A percentile compares a stretch with the other conserved stretches of the same genome.
phyloP scores from a whole-genome alignment of 169 alveolate species.

The Plasmodium coatneyi region DNA sequence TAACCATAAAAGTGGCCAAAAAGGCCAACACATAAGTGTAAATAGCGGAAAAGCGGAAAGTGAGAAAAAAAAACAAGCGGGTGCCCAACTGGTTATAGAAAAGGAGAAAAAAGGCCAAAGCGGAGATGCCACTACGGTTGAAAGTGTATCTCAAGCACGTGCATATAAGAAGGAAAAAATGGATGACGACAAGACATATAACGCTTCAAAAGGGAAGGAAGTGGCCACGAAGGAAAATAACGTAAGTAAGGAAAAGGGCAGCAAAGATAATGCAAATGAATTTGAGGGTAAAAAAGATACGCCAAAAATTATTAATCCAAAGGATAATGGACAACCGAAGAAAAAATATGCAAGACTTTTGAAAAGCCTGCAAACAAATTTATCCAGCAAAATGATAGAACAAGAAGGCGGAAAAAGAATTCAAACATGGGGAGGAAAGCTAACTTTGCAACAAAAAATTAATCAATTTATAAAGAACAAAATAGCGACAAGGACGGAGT shows the following conservation, averaged over 20 bases:
- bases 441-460: slow-evolving; percentile 79
- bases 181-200: background rate
- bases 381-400: slow-evolving; percentile 34
- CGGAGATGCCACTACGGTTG: background rate
- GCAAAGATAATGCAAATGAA: background rate
- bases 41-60: background rate
- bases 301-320: background rate
- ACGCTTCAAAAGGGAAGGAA: background rate
- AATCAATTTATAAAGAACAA: slow-evolving; percentile 76
- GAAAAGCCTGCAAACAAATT: slow-evolving; percentile 36
- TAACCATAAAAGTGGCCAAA: background rate
- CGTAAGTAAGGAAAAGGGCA: background rate
- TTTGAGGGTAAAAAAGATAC: background rate
- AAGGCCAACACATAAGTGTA: background rate
- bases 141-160: background rate
- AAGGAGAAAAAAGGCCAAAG: background rate
- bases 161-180: background rate
- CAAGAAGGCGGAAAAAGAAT: slow-evolving; percentile 76
- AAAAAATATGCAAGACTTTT: slow-evolving; percentile 53
- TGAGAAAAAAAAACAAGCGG: background rate
- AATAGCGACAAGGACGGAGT: slow-evolving; percentile 80
- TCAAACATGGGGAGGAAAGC: slow-evolving; percentile 79
- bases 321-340: background rate
- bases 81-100: background rate
- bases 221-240: background rate